Percentiles rank a stretch among this genome's conserved stretches.
Conservation (phyloP, 73 alveolate genomes). For the Tetrahymena malaccensis region DNA sequence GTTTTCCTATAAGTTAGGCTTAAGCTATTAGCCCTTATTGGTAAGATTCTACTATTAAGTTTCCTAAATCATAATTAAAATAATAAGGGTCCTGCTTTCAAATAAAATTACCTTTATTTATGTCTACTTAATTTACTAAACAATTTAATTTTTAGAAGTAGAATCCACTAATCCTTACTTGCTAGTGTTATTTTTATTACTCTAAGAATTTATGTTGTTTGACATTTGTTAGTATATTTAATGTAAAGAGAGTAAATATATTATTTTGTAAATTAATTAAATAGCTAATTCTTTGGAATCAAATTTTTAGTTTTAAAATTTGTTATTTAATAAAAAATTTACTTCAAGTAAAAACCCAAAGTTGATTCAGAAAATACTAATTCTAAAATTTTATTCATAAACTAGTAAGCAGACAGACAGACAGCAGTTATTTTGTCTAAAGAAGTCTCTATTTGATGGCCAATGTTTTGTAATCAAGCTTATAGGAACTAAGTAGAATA, state of each 20-base stretch:
- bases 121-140: background rate
- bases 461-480: too few relatives aligned
- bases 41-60: background rate
- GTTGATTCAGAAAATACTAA: background rate
- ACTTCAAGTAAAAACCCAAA: background rate
- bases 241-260: background rate
- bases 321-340: background rate
- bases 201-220: background rate
- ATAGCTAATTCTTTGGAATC: too few relatives aligned
- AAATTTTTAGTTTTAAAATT: too few relatives aligned
- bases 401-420: background rate
- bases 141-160: background rate
- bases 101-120: background rate
- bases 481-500: background rate
- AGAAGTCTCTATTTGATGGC: too few relatives aligned
- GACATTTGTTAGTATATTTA: background rate
- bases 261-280: too few relatives aligned
- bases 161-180: background rate
- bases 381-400: background rate
- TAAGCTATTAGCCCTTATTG: background rate
- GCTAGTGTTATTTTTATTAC: background rate
- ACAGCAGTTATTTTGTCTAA: background rate
- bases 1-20: background rate
- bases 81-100: background rate
- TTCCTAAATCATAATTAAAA: background rate